Evolutionary conservation across 1,139 yeast species (phyloP).

Genomic region (Eremothecium coryli): DNA sequence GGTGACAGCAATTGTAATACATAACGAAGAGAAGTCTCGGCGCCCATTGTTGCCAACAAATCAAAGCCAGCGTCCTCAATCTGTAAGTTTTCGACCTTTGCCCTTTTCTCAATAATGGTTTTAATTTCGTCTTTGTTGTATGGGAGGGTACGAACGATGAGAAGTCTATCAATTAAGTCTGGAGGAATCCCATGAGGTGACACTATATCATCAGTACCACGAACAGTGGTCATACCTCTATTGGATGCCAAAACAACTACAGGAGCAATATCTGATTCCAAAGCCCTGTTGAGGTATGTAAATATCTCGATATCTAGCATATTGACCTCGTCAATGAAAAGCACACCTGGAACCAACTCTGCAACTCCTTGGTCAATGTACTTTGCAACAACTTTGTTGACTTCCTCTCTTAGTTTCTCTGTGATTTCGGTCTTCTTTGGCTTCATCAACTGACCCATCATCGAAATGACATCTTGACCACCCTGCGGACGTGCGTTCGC

Average conservation of each 20-base stretch:
- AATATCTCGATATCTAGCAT: constrained; percentile 96
- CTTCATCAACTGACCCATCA: constrained; percentile 97
- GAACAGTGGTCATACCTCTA: constrained; percentile 83
- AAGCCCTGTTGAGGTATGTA: constrained; percentile 86
- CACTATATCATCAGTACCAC: constrained; percentile 81
- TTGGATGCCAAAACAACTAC: constrained; percentile 91
- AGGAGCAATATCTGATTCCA: constrained; percentile 88
- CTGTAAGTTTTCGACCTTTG: constrained; percentile 62
- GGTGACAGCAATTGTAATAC: constrained; percentile 88
- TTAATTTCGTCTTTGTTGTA: constrained; percentile 77
- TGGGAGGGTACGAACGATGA: constrained; percentile 86
- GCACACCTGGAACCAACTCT: constrained; percentile 93
- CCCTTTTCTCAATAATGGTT: constrained; percentile 72
- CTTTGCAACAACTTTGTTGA: constrained; percentile 89
- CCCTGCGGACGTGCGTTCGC: constrained; percentile 98
- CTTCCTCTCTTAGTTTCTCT: constrained; percentile 86
- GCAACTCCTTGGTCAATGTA: constrained; percentile 98
- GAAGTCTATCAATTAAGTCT: constrained; percentile 80
- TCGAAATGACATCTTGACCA: constrained; percentile 93
- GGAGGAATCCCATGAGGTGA: constrained; percentile 98
- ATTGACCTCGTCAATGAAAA: constrained; percentile 95
- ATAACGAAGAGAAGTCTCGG: constrained; percentile 74
- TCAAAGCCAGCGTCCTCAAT: constrained; percentile 61
- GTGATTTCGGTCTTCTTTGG: constrained; percentile 98
- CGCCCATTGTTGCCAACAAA: constrained; percentile 61